These are phyloP conservation scores for Aegilops bicornis DNA, from an alignment of 176 grass and related monocot species.

Conservation along the genomic window DNA sequence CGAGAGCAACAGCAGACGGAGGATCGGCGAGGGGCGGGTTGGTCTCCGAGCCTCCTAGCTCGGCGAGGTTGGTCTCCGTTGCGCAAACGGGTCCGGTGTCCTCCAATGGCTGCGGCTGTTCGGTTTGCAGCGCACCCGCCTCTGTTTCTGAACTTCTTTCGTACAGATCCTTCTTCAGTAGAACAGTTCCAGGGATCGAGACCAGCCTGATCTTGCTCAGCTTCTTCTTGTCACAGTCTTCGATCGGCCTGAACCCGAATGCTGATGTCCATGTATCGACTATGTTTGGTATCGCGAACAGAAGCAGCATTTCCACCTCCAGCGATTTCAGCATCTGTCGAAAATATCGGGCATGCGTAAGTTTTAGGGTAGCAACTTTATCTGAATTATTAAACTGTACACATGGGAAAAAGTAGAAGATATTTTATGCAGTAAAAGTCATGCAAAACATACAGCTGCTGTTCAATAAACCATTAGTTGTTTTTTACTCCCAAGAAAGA, in stretches of 20 bases:
- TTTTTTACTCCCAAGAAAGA: background rate
- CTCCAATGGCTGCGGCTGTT: background rate
- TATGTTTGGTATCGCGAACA: slow-evolving; percentile 66
- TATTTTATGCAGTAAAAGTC: background rate
- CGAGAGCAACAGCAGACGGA: background rate
- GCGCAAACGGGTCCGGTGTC: background rate
- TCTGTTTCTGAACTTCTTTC: slow-evolving; percentile 6
- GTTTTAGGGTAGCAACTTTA: background rate
- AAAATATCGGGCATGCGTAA: background rate
- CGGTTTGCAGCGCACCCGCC: slow-evolving; percentile 34
- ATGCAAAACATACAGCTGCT: background rate
- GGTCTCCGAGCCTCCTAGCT: background rate
- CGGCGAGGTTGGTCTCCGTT: background rate
- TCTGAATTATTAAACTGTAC: background rate
- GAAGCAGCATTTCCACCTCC: slow-evolving; percentile 65
- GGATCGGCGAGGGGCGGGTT: background rate
- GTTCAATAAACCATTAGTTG: background rate
- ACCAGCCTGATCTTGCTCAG: slow-evolving; percentile 59
- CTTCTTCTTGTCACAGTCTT: slow-evolving; percentile 60
- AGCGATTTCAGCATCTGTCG: slow-evolving; percentile 66
- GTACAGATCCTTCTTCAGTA: slow-evolving; percentile 64
- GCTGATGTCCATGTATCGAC: slow-evolving; percentile 61
- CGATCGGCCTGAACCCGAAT: slow-evolving; percentile 63
- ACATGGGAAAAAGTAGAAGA: background rate
- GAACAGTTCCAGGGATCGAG: slow-evolving; percentile 52